Evolutionary conservation across 192 early-diverging fungal genomes (phyloP), one percentile per base, ranked within the genome.

Genomic region (Bifiguratus adelaidae): DNA sequence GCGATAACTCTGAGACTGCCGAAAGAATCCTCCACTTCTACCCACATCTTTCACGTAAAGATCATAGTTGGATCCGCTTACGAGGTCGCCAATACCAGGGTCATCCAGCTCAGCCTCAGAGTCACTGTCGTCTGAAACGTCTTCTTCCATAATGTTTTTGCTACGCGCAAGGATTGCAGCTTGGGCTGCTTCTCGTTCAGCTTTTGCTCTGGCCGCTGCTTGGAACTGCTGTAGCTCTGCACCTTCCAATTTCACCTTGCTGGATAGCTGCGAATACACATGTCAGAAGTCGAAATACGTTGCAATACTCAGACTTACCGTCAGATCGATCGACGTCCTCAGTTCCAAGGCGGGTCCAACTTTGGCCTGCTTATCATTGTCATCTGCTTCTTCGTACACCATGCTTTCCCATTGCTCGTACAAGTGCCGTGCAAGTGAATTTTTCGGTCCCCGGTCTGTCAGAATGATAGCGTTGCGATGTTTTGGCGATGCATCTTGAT

Each of bases 211-310:
- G 56, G 85, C 74, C 28, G 66, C 65, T 2, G 66, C 74, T 29
- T 75, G 60, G 58, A 77, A 84, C 24, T 81, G 76, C 1, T 72
- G 71, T 30, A 99, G 63, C 55, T 97, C 95, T 18, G 66, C 65
- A 26, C 95, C 95, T 55, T 89, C 78, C n/a, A 99, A 64, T 7
- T 82, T 78, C 0, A 94, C 82, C 19, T 80, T 75, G 27, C 61
- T n/a, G n/a, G n/a, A n/a, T n/a, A n/a, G n/a, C n/a, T n/a, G n/a
- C n/a, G n/a, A n/a, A n/a, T n/a, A n/a, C n/a, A n/a, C n/a, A n/a
- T n/a, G n/a, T n/a, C n/a, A n/a, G n/a, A n/a, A n/a, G n/a, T n/a
- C n/a, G n/a, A n/a, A n/a, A n/a, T n/a, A n/a, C n/a, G n/a, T n/a
- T n/a, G n/a, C n/a, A n/a, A n/a, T n/a, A n/a, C n/a, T n/a, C n/a